Evolutionary conservation across 2,329 filamentous ascomycete species (phyloP).

Genomic region (Aspergillus neoniger): DNA sequence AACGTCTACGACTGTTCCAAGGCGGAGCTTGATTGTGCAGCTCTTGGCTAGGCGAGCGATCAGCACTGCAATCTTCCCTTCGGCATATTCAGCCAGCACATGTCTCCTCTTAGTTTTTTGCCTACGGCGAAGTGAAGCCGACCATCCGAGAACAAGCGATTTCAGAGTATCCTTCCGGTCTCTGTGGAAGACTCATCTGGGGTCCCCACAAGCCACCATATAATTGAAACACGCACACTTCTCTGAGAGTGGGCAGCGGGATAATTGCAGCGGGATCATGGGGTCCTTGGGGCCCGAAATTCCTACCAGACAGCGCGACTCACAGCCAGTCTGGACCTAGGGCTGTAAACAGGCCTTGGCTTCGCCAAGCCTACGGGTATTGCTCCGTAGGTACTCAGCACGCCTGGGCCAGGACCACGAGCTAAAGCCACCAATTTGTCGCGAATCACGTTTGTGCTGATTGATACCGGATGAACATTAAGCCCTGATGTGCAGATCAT

Average conservation of each 20-base stretch:
- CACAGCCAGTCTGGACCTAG: not conserved
- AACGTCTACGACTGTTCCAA: not conserved
- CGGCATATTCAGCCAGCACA: not conserved
- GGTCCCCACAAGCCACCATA: not conserved
- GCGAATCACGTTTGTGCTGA: not conserved
- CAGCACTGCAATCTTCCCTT: not conserved
- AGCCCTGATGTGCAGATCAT: slow-evolving; percentile 1
- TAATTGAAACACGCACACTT: not conserved
- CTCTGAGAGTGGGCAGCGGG: not conserved
- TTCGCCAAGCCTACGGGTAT: not conserved
- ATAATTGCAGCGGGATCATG: not conserved
- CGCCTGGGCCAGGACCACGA: not conserved
- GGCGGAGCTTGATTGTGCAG: not conserved
- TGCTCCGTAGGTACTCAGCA: not conserved
- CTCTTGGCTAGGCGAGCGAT: not conserved
- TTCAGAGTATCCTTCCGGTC: not conserved
- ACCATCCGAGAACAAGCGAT: not conserved
- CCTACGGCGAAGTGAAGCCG: not conserved
- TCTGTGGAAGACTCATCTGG: not conserved
- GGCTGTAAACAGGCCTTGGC: not conserved
- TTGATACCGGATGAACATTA: not conserved
- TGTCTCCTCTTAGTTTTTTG: not conserved
- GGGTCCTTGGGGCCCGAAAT: not conserved
- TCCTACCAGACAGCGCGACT: not conserved
- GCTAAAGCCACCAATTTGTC: not conserved